These are phyloP conservation scores for Tuber umbilicatum DNA, from an alignment of 495 filamentous ascomycete species.

Conservation along the genomic window DNA sequence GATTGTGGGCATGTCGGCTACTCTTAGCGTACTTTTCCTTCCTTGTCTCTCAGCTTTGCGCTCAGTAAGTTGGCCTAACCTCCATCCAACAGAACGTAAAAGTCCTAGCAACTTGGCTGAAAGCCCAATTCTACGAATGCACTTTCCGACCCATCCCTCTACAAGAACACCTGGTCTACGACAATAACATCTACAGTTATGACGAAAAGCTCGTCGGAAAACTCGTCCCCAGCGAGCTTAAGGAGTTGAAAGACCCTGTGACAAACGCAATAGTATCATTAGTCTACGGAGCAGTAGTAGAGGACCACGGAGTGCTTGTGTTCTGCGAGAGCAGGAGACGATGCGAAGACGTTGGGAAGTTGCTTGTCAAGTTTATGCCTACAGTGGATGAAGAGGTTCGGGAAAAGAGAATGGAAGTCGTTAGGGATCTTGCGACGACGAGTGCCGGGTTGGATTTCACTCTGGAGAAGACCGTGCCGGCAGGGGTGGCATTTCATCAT, in stretches of 20 bases:
- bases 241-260: constrained; percentile 57
- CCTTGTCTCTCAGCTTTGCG: constrained; percentile 13
- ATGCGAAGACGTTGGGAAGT: constrained; percentile 33
- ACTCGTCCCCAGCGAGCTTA: constrained; percentile 45
- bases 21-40: constrained; percentile 52
- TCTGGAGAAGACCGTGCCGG: constrained; percentile 57
- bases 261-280: constrained; percentile 66
- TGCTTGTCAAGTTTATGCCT: constrained; percentile 59
- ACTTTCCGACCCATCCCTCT: constrained; percentile 68
- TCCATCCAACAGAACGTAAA: constrained; percentile 55
- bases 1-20: constrained; percentile 78
- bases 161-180: constrained; percentile 69
- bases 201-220: constrained; percentile 50
- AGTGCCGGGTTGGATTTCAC: constrained; percentile 61
- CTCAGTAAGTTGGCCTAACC: neutral
- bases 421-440: constrained; percentile 62
- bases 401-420: constrained; percentile 58
- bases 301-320: constrained; percentile 66
- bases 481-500: constrained; percentile 74
- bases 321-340: constrained; percentile 64
- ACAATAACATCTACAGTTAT: constrained; percentile 57
- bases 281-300: constrained; percentile 57
- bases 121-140: constrained; percentile 65
- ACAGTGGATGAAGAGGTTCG: constrained; percentile 50
- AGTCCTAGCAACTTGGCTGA: constrained; percentile 63